Evolutionary conservation across 2,329 filamentous ascomycete species (phyloP).

Genomic region (Colletotrichum sansevieriae): DNA sequence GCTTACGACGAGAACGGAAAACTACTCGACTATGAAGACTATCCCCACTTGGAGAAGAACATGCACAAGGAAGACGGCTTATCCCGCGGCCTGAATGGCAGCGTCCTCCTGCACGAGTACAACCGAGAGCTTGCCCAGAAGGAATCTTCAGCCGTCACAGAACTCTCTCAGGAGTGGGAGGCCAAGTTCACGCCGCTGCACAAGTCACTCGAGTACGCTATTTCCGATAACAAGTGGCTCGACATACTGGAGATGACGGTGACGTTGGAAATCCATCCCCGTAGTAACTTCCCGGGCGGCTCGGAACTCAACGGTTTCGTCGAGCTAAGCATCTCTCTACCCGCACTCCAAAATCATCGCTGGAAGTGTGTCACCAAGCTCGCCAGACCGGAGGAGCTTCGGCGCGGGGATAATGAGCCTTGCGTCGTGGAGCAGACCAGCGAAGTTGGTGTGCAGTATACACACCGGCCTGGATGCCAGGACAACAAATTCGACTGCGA

Average conservation of each 20-base stretch:
- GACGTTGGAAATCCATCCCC: constrained; percentile 70
- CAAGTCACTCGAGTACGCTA: constrained; percentile 62
- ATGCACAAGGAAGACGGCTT: constrained; percentile 65
- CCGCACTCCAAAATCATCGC: constrained; percentile 65
- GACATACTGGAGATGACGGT: constrained; percentile 74
- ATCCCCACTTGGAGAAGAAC: constrained; percentile 69
- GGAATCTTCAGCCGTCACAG: constrained; percentile 67
- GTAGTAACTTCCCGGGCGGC: constrained; percentile 68
- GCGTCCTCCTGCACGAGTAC: constrained; percentile 70
- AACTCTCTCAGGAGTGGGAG: constrained; percentile 69
- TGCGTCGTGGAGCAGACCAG: constrained; percentile 62
- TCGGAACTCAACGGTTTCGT: constrained; percentile 72
- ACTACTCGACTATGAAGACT: constrained; percentile 60
- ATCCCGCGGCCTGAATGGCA: constrained; percentile 62
- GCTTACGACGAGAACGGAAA: constrained; percentile 59
- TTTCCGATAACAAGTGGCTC: constrained; percentile 65
- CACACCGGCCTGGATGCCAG: constrained; percentile 65
- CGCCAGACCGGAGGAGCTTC: constrained; percentile 67
- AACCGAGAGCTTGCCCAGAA: constrained; percentile 66
- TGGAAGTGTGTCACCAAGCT: constrained; percentile 74
- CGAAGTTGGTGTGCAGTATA: constrained; percentile 62
- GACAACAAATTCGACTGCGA: constrained; percentile 63
- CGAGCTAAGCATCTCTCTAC: constrained; percentile 69
- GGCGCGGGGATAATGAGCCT: constrained; percentile 55
- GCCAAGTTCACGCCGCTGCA: constrained; percentile 69